Base-by-base conservation (phyloP, 345 rosid species). In the Rubroshorea leprosula region DNA sequence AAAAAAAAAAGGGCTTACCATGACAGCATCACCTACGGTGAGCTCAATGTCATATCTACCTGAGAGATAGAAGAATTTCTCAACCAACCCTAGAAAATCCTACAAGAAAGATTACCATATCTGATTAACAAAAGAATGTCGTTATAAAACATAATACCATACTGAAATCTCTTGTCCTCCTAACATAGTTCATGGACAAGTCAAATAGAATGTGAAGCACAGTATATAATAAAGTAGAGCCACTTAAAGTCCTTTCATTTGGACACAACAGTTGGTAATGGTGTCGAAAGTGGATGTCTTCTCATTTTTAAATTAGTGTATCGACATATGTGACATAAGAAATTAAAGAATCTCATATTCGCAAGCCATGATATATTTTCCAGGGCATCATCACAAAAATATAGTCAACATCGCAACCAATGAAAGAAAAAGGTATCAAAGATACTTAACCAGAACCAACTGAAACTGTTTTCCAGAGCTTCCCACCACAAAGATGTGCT, bases 1-100 rank as follows among this genome's bases (percentile, higher is more conserved):
- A 9, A 51, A 7, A 22, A 44, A 60, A 63, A 51, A 22, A 60
- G 50, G 58, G 58, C 81, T 69, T 76, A 90, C 99, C 99, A 94
- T 94, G 21, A 76, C 93, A 60, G 82, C 82, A 73, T 94, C 99
- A 53, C 99, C 99, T 58, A 90, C 74, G 35, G 80, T 68, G n/a
- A 94, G 87, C 77, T 94, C 90, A 53, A 90, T 76, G 63, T 87
- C 84, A 51, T 90, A 94, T 80, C 63, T 80, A 56, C 97, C 96
- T 6, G 97, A 93, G 21, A 90, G 86, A 65, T 93, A 93, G 78
- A 73, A 93, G 51, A 94, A 81, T 77, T 87, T 90, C 74, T 94
- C 99, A 52, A 94, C 96, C 70, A 87, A 71, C 55, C 95, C 86
- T 20, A 94, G 90, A 70, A 94, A 90, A 77, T 90, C 96, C 99